These are phyloP conservation scores for Xylaria sp. DNA, from an alignment of 2,329 filamentous ascomycete genomes.

Conservation along the genomic window DNA sequence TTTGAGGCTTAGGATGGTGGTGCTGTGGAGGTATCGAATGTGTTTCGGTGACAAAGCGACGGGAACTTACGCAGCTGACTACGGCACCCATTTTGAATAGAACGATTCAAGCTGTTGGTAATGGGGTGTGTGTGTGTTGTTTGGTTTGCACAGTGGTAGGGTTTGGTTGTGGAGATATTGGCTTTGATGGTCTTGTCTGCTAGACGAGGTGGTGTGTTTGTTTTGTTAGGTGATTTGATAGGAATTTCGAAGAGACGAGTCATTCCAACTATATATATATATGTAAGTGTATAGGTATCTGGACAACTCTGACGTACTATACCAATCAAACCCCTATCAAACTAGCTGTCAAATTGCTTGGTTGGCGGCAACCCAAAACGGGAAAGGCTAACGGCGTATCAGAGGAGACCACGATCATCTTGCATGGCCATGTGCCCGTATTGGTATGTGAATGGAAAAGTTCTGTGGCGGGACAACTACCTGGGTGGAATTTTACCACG, in stretches of 20 bases:
- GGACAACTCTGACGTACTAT: conserved; percentile 20
- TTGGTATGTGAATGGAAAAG: conserved; percentile 2
- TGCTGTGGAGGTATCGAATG: neutral
- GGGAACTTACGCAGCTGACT: conserved; percentile 78
- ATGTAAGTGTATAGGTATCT: neutral
- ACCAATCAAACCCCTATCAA: conserved; percentile 9
- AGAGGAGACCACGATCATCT: conserved; percentile 34
- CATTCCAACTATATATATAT: conserved; percentile 16
- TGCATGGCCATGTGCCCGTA: conserved; percentile 11
- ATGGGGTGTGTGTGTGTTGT: conserved; percentile 22
- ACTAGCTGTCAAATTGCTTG: neutral
- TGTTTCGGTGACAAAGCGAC: neutral
- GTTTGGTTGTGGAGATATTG: conserved; percentile 26
- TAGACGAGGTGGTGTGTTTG: conserved; percentile 11
- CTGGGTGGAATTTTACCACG: neutral
- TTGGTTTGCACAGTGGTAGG: neutral
- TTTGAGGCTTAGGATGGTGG: neutral
- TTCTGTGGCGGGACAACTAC: neutral
- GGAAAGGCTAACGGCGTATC: conserved; percentile 30
- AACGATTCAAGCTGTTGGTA: conserved; percentile 35
- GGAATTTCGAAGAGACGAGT: conserved; percentile 5
- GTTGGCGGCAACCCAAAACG: conserved; percentile 10
- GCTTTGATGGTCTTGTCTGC: conserved; percentile 5
- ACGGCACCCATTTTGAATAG: conserved; percentile 78
- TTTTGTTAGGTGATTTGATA: conserved; percentile 16